Base-by-base conservation (phyloP, 2,329 filamentous ascomycete genomes). In the Lasiodiplodia hormozganensis region DNA sequence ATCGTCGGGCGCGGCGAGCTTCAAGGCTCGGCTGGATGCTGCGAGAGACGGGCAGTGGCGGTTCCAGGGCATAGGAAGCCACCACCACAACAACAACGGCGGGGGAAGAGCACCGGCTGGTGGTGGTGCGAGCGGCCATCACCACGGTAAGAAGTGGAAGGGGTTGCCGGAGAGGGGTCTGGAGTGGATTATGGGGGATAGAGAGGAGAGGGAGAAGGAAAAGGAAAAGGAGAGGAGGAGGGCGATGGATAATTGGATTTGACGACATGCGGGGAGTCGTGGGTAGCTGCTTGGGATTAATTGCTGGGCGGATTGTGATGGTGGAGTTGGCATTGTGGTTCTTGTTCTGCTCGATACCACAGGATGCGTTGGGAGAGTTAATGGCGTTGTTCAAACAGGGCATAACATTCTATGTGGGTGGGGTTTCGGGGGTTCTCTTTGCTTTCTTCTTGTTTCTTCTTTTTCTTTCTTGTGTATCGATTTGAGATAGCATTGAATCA, bases 101-200 rank as follows among this genome's bases (percentile, higher is more conserved):
- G n/a, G 51, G n/a, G 34, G 16, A 4, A 47, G 43, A 7, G n/a
- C 43, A 21, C 43, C n/a, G 14, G 18, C n/a, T n/a, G 23, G 8
- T 43, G 62, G 51, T 12, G 58, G 51, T 12, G 58, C 25, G 47
- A 28, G 36, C 23, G 47, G 47, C 8, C 25, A 34, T 12, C 18
- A 52, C 4, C 18, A 52, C 4, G 57, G 38, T 4, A 49, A 36
- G 47, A 28, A 38, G 31, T 64, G 60, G 60, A 64, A 25, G 16
- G 60, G 10, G 1, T 64, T 64, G 47, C 60, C 60, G 69, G 77
- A 72, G 3, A 75, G 78, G 10, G 73, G 77, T 2, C 76, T 79
- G 28, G 77, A 76, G 0, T 80, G 77, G 78, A 67, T 79, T 28
- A 78, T 76, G 65, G 75, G 77, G 5, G 74, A 70, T 66, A 72